A percentile compares a stretch with the other conserved stretches of the same genome.
These are phyloP conservation scores for Podaxis sp. DNA, from an alignment of 768 basidiomycete genomes.

Conservation along the genomic window DNA sequence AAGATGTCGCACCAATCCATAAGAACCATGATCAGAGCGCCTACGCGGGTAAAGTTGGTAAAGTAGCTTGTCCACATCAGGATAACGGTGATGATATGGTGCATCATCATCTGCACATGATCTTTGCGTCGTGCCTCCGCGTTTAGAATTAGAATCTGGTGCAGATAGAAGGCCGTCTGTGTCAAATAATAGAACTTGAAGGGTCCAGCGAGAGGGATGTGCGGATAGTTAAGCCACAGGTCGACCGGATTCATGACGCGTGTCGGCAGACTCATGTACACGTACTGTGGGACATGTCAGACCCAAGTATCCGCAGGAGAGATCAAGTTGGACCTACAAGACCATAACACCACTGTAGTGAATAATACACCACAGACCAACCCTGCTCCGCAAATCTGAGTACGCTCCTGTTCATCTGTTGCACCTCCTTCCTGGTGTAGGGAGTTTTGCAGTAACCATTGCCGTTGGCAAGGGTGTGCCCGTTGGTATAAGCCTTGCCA, in stretches of 20 bases:
- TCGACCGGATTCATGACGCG: conserved; percentile 58
- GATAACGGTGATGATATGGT: conserved; percentile 86
- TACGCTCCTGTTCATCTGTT: conserved; percentile 67
- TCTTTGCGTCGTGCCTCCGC: conserved; percentile 92
- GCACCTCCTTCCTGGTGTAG: conserved; percentile 45
- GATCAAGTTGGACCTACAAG: conserved; percentile 58
- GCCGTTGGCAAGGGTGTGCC: conserved; percentile 20
- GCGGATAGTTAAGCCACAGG: conserved; percentile 83
- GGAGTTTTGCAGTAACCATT: conserved; percentile 25
- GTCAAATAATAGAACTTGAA: conserved; percentile 89
- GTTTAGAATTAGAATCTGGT: conserved; percentile 90
- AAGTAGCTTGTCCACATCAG: conserved; percentile 80
- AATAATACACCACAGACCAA: conserved; percentile 84
- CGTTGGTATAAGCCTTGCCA: conserved; percentile 16
- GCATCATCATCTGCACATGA: conserved; percentile 93
- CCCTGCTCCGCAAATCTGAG: conserved; percentile 94
- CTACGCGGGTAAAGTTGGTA: conserved; percentile 84
- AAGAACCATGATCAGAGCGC: conserved; percentile 84
- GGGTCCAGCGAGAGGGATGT: conserved; percentile 73
- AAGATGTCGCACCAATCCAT: conserved; percentile 97
- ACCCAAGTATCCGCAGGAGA: conserved; percentile 14
- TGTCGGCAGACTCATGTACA: conserved; percentile 73
- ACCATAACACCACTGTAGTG: conserved; percentile 73
- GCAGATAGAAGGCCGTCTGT: conserved; percentile 86
- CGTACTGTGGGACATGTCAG: conserved; percentile 54